Evolutionary conservation across 441 rosid species (phyloP).

Genomic region (Gossypium trilobum): DNA sequence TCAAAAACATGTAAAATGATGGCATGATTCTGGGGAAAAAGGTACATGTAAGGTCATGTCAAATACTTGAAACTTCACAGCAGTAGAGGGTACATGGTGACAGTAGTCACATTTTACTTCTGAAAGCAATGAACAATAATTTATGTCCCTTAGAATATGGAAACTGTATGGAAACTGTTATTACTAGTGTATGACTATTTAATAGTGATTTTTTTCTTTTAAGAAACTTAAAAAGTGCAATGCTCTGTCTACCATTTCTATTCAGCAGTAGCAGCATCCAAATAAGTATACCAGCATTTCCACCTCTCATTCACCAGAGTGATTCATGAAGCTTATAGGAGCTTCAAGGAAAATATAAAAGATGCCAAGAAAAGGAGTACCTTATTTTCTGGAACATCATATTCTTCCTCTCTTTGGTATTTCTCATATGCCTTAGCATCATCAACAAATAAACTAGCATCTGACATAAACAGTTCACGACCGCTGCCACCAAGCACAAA

Average conservation of each 20-base stretch:
- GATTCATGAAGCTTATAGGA: background rate
- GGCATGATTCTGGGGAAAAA: background rate
- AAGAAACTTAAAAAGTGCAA: background rate
- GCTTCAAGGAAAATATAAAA: background rate
- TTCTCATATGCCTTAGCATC: slow-evolving; percentile 70
- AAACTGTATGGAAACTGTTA: slow-evolving; percentile 4
- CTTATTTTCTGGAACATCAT: slow-evolving; percentile 43
- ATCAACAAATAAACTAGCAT: slow-evolving; percentile 89
- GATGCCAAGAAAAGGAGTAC: slow-evolving; percentile 25
- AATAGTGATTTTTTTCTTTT: background rate
- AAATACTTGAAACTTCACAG: background rate
- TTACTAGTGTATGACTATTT: background rate
- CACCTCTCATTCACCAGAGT: background rate
- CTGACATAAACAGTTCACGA: slow-evolving; percentile 79
- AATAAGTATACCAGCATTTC: background rate
- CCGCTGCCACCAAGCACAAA: slow-evolving; percentile 44
- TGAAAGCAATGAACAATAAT: background rate
- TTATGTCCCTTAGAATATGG: background rate
- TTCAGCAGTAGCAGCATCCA: background rate
- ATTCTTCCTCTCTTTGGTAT: slow-evolving; percentile 68
- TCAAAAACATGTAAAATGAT: background rate
- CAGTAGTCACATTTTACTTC: background rate
- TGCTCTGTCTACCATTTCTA: background rate
- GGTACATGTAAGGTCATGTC: background rate
- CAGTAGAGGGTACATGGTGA: background rate